phyloP scores from a whole-genome alignment of 768 basidiomycete species.

The Aureoboletus auriporus region DNA sequence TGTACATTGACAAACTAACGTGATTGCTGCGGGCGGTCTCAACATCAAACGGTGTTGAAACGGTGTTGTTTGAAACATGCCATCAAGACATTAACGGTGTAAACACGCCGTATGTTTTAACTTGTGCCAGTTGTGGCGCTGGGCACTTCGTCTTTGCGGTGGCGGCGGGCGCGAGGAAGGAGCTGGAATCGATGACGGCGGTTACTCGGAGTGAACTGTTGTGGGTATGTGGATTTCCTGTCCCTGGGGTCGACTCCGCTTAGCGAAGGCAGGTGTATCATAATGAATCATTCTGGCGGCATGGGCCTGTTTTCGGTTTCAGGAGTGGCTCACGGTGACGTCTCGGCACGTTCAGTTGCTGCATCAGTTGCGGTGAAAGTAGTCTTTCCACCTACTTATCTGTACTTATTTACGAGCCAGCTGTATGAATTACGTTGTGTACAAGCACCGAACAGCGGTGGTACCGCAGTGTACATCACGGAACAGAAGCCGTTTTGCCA shows the following conservation, averaged over 20 bases:
- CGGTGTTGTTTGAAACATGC: not conserved
- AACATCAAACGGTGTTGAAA: too few relatives aligned
- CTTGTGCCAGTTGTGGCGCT: slow-evolving; percentile 1
- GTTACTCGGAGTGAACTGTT: slow-evolving; percentile 1
- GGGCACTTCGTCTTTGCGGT: slow-evolving; percentile 14
- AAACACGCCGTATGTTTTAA: slow-evolving; percentile 8
- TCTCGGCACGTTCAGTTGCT: too few relatives aligned
- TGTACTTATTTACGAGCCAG: too few relatives aligned
- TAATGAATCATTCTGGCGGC: not conserved
- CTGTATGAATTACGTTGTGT: too few relatives aligned
- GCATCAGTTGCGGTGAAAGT: too few relatives aligned
- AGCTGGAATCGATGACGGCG: slow-evolving; percentile 1
- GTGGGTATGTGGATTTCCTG: slow-evolving; percentile 5
- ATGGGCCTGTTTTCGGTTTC: not conserved
- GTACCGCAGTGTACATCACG: not conserved
- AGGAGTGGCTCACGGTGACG: not conserved
- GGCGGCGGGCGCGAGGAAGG: slow-evolving; percentile 24
- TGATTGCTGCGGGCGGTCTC: too few relatives aligned
- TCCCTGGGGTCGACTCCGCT: not conserved
- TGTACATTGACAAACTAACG: not conserved
- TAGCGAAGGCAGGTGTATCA: too few relatives aligned
- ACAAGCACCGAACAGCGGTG: not conserved
- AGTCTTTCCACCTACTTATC: too few relatives aligned
- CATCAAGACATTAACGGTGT: slow-evolving; percentile 7
- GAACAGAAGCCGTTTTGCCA: slow-evolving; percentile 2